phyloP scores from a whole-genome alignment of 73 alveolate species.

The Durusdinium trenchii region DNA sequence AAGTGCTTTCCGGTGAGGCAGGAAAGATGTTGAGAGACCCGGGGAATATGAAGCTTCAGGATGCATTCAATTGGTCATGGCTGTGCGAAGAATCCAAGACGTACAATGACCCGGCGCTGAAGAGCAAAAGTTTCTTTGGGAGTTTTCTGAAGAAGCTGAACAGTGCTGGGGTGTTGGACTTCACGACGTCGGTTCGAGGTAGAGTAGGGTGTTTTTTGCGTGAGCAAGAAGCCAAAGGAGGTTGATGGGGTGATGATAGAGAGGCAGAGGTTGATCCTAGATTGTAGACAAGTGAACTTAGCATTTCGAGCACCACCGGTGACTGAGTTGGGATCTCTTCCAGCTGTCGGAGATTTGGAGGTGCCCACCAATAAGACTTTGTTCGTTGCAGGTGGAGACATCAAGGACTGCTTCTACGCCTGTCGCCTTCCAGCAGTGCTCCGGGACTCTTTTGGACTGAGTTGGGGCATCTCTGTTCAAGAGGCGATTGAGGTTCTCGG shows the following conservation, averaged over 20 bases:
- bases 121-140: background rate
- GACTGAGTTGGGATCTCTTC: conserved; percentile 32
- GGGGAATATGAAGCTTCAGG: background rate
- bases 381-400: conserved; percentile 26
- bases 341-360: conserved; percentile 13
- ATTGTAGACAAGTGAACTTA: conserved; percentile 24
- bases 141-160: background rate
- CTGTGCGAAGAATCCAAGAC: background rate
- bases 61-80: background rate
- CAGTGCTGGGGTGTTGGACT: conserved; percentile 1
- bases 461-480: background rate
- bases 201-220: conserved; percentile 42
- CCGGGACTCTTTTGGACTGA: background rate
- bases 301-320: conserved; percentile 52
- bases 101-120: background rate
- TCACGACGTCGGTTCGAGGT: background rate
- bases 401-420: conserved; percentile 46
- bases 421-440: conserved; percentile 6
- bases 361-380: background rate
- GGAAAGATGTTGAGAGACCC: background rate
- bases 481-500: background rate
- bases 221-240: conserved; percentile 35
- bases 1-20: background rate
- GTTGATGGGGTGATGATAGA: background rate
- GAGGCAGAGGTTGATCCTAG: conserved; percentile 22